Conservation (phyloP, 495 filamentous ascomycete genomes). For the Cercophora sp. region DNA sequence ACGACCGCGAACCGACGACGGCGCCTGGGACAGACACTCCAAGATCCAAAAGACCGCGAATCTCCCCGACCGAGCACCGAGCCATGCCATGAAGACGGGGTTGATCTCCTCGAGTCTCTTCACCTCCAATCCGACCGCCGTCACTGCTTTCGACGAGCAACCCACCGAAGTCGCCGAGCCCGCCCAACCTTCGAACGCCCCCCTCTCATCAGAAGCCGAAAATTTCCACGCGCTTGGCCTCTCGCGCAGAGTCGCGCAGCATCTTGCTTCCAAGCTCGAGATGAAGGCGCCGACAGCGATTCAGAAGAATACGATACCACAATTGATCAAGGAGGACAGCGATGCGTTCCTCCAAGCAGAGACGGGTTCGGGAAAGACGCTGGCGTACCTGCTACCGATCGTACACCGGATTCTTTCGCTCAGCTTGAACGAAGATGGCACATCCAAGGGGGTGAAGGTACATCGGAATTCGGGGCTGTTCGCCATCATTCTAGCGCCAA, state of each 20-base stretch:
- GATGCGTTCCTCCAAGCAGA: conserved; percentile 97
- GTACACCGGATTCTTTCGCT: conserved; percentile 80
- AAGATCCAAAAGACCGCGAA: conserved; percentile 17
- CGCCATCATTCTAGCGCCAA: conserved; percentile 86
- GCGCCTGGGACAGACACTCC: conserved; percentile 14
- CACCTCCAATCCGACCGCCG: conserved; percentile 73
- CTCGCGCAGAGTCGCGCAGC: conserved; percentile 69
- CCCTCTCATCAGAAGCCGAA: conserved; percentile 72
- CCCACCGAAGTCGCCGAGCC: conserved; percentile 42
- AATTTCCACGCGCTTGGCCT: conserved; percentile 82
- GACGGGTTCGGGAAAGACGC: conserved; percentile 94
- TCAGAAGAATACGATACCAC: conserved; percentile 77
- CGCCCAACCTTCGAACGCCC: conserved; percentile 88
- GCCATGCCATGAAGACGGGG: conserved; percentile 33
- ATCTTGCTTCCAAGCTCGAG: conserved; percentile 79
- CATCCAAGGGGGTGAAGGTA: conserved; percentile 43
- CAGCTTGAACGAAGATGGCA: conserved; percentile 50
- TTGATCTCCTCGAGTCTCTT: conserved; percentile 84
- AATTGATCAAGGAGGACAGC: conserved; percentile 69
- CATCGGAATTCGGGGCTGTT: conserved; percentile 86
- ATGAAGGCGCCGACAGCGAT: conserved; percentile 92
- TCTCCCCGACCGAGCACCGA: conserved; percentile 19
- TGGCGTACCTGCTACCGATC: conserved; percentile 89
- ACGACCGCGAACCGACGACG: conserved; percentile 35
- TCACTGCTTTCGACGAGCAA: conserved; percentile 49